Evolutionary conservation across 805 yeast species (phyloP).

Genomic region (Lipomyces lipofer): DNA sequence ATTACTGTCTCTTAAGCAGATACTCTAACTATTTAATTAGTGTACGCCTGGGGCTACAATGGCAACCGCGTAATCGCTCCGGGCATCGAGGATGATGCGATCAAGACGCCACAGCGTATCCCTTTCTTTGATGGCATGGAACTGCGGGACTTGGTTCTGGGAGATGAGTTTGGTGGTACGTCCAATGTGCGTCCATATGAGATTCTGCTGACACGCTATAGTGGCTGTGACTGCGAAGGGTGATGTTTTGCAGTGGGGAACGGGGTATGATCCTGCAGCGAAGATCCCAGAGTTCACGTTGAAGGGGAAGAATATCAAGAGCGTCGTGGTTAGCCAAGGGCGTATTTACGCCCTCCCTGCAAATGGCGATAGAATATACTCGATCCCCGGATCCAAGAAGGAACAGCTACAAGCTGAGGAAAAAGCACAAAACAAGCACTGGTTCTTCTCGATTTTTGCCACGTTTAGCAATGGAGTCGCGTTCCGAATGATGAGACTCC

Average conservation of each 20-base stretch:
- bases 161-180: constrained; percentile 43
- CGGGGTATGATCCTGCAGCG: constrained; percentile 40
- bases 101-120: constrained; percentile 59
- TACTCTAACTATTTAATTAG: constrained; percentile 44
- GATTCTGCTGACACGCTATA: too few relatives aligned
- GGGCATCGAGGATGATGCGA: constrained; percentile 38
- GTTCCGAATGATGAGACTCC: constrained; percentile 18
- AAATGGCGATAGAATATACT: constrained; percentile 43
- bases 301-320: constrained; percentile 48
- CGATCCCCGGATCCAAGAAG: constrained; percentile 37
- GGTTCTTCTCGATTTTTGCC: constrained; percentile 11
- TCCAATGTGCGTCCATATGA: not conserved
- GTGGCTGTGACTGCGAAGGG: constrained; percentile 69
- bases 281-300: constrained; percentile 44
- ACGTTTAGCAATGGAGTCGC: not conserved
- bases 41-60: constrained; percentile 67
- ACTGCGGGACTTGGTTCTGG: constrained; percentile 58
- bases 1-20: not conserved
- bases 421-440: constrained; percentile 7
- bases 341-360: constrained; percentile 46
- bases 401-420: constrained; percentile 10
- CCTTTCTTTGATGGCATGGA: constrained; percentile 61
- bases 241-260: constrained; percentile 72
- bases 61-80: constrained; percentile 41
- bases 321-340: constrained; percentile 56